Evolutionary conservation across 2,329 filamentous ascomycete genomes (phyloP), one percentile per base, ranked within the genome.

Genomic region (Triangularia setosa): DNA sequence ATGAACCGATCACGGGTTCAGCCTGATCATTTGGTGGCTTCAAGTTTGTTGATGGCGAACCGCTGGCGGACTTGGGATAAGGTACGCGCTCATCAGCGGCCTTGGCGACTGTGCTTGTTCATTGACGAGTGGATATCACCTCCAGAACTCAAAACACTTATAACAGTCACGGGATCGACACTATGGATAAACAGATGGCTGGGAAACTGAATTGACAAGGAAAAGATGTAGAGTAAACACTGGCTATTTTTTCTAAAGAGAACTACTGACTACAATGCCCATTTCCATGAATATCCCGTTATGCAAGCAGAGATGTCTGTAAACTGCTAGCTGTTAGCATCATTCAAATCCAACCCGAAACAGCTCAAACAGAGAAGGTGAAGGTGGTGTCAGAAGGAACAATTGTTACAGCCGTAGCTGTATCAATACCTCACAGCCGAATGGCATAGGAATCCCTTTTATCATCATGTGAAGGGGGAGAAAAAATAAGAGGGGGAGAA

Each of bases 331-430:
- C 40, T 44, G 57, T 59, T 44, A 59, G 57, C 30, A 21, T 48
- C 24, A n/a, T 59, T 21, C n/a, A 25, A 27, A 25, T 44, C 18
- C 30, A 59, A 55, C 1, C 18, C n/a, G 35, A 33, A 44, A 25
- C 8, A 40, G 40, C 21, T 23, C 7, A 24, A 59, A 25, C 1
- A 27, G 28, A 24, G 28, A 40, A 11, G n/a, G 33, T n/a, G 14
- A 35, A 24, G 18, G 16, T n/a, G n/a, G 33, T 40, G 27, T 60
- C 58, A 60, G 58, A 60, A 60, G 58, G 58, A 60, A 60, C 58
- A 60, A 60, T 60, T 60, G 58, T 60, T 52, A 60, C 58, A 60
- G 28, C 58, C 58, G 58, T 60, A 53, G 58, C 48, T 53, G 58
- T 60, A 60, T 52, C 35, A 40, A 60, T 48, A 44, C 58, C 58